phyloP scores from a whole-genome alignment of 805 yeast genomes.

The Candida vaughaniae region DNA sequence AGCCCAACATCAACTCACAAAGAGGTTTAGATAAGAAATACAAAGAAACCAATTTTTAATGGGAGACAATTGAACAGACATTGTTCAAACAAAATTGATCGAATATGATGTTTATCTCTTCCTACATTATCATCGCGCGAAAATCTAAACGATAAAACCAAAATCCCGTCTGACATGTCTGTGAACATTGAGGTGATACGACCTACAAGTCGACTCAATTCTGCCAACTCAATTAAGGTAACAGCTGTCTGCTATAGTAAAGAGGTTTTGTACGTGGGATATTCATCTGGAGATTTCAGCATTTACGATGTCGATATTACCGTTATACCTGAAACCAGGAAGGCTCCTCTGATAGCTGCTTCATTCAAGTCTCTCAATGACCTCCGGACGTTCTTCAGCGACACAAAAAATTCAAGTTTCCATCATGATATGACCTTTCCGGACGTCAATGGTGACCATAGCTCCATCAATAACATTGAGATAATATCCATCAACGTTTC shows the following conservation, averaged over 20 bases:
- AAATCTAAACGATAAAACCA: too few relatives aligned
- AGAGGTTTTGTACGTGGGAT: conserved; percentile 28
- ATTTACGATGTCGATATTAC: conserved; percentile 20
- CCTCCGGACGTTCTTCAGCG: conserved; percentile 15
- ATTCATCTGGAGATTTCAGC: conserved; percentile 34
- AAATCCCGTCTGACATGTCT: too few relatives aligned
- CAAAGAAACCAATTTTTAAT: too few relatives aligned
- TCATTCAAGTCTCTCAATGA: conserved; percentile 26
- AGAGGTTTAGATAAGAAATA: too few relatives aligned
- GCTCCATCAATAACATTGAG: conserved; percentile 11
- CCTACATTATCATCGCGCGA: too few relatives aligned
- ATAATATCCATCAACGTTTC: conserved; percentile 10
- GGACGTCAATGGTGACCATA: conserved; percentile 15
- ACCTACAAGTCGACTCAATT: conserved; percentile 34
- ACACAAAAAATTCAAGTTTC: conserved; percentile 12
- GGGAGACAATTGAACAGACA: too few relatives aligned
- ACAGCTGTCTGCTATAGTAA: conserved; percentile 23
- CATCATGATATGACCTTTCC: conserved; percentile 18
- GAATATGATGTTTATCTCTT: too few relatives aligned
- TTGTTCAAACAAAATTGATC: too few relatives aligned
- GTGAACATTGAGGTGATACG: conserved; percentile 40
- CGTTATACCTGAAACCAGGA: conserved; percentile 11
- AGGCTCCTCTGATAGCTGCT: conserved; percentile 15
- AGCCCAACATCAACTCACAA: too few relatives aligned
- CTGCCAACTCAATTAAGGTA: conserved; percentile 20